phyloP scores from a whole-genome alignment of 768 basidiomycete species.

The Termitomyces sp. region DNA sequence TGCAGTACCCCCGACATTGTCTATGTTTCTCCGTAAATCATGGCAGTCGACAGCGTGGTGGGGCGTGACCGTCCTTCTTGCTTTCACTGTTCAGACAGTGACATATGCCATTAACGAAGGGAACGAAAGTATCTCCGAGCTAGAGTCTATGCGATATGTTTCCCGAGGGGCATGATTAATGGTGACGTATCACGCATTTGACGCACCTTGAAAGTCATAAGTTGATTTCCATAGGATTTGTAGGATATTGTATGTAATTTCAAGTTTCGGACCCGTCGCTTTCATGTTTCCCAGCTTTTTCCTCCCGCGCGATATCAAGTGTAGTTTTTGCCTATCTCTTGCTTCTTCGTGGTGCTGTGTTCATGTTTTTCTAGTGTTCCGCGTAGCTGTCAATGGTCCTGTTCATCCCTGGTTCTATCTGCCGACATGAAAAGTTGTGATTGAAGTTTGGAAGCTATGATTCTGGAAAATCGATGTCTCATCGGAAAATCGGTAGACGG shows the following conservation, averaged over 20 bases:
- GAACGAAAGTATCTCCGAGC: slow-evolving; percentile 43
- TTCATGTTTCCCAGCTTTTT: too few species aligned
- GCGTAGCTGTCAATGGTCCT: background rate
- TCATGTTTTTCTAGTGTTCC: background rate
- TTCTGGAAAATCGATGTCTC: background rate
- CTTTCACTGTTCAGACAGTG: slow-evolving; percentile 45
- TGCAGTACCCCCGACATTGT: slow-evolving; percentile 47
- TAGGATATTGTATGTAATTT: background rate
- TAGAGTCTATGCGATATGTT: slow-evolving; percentile 54
- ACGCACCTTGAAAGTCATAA: background rate
- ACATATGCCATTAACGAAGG: slow-evolving; percentile 43
- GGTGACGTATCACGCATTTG: background rate
- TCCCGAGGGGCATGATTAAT: slow-evolving; percentile 46
- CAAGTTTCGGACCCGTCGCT: background rate
- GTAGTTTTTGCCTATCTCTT: background rate
- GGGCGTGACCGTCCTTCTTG: slow-evolving; percentile 41
- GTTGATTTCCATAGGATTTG: background rate
- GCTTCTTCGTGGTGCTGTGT: background rate
- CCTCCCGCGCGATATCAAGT: background rate
- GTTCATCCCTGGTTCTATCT: background rate
- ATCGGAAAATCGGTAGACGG: background rate
- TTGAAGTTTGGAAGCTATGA: background rate
- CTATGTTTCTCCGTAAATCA: slow-evolving; percentile 43
- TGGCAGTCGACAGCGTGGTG: slow-evolving; percentile 61
- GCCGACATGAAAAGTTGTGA: background rate